Conservation (phyloP, 345 rosid genomes). For the Hibiscus tridactylites region DNA sequence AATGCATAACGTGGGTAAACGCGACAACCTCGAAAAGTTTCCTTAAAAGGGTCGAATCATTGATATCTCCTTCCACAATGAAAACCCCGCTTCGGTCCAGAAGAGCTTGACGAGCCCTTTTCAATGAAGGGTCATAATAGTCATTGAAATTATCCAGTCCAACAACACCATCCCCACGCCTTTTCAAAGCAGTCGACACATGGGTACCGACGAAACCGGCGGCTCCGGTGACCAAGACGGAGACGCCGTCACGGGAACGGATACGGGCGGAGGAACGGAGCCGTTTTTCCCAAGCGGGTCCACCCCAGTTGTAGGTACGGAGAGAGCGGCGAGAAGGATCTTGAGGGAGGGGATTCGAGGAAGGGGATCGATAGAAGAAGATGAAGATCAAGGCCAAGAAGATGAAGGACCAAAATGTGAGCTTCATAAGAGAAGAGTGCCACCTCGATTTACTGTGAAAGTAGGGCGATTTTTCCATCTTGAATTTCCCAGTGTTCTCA, state of each 20-base stretch:
- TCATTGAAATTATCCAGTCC: conserved; percentile 87
- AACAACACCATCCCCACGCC: conserved; percentile 83
- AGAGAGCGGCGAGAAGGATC: conserved; percentile 87
- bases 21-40: conserved; percentile 66
- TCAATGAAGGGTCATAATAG: conserved; percentile 79
- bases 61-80: conserved; percentile 86
- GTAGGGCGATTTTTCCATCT: conserved; percentile 82
- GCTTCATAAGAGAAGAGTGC: conserved; percentile 71
- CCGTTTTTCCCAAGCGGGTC: conserved; percentile 68
- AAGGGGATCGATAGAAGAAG: conserved; percentile 79
- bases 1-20: conserved; percentile 88
- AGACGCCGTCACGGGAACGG: conserved; percentile 57
- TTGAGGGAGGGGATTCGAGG: conserved; percentile 41
- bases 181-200: conserved; percentile 67
- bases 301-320: conserved; percentile 64
- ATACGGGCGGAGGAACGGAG: conserved; percentile 56
- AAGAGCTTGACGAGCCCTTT: conserved; percentile 78
- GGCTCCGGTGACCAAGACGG: conserved; percentile 84
- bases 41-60: conserved; percentile 58
- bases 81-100: conserved; percentile 68
- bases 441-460: conserved; percentile 44
- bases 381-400: conserved; percentile 62
- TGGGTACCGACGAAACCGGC: conserved; percentile 96
- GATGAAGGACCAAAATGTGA: conserved; percentile 77
- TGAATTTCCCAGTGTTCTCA: conserved; percentile 80